Base-by-base conservation (phyloP, 345 rosid species). In the Euphorbia lathyris region DNA sequence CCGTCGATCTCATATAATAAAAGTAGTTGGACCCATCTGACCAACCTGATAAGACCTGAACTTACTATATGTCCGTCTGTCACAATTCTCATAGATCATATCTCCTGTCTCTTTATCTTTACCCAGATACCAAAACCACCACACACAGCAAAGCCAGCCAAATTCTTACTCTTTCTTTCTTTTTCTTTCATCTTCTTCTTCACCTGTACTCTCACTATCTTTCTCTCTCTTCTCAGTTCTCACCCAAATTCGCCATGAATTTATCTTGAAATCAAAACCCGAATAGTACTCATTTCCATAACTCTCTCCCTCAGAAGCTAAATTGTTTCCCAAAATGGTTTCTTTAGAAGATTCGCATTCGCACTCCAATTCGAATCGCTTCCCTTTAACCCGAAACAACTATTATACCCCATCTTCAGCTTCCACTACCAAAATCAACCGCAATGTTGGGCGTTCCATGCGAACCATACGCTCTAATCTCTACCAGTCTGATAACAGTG, bases 391-490 rank as follows among this genome's bases (percentile, higher is more conserved):
- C 13, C 76, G 87, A 17, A 80, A 73, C 56, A 67, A 8, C 10
- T 80, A 76, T 64, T 79, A 72, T 66, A 34, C 80, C 20, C 73
- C 85, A 0, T 57, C 81, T 0, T 83, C 83, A 0, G 79, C 76
- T 45, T 81, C 88, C 9, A 30, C 79, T 71, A 51, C 84, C 63
- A 87, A 77, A 66, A 70, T 80, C 67, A 77, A 76, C 79, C 96
- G 97, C 43, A 82, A 79, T 56, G 51, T 77, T 14, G 99, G 94
- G 61, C 86, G 98, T 9, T 95, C 99, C 38, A 95, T 92, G 99
- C 86, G 99, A 3, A 95, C 98, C 0, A 74, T 90, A 27, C 92
- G 97, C 48, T 90, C 99, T 42, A 83, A 67, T 45, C 62, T 90
- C 58, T 88, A 75, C 82, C 90, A 69, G 65, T 70, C 72, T 43